Conservation (phyloP, 2,329 filamentous ascomycete species). For the Xylaria sp. region DNA sequence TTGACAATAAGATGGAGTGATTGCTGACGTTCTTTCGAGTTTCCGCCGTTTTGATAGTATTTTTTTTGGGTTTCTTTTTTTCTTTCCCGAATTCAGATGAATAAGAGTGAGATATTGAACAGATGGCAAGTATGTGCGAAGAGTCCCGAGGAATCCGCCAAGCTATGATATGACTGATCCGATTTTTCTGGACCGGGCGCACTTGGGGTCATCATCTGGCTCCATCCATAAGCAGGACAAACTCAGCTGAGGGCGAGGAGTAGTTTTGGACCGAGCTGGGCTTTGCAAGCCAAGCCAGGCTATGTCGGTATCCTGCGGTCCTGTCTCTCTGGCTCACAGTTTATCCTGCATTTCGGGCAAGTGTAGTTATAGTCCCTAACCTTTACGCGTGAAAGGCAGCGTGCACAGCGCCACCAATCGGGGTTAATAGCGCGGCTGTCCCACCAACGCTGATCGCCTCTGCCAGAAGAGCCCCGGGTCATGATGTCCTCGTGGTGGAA, state of each 20-base stretch:
- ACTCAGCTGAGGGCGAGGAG: slow-evolving; percentile 11
- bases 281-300: slow-evolving; percentile 5
- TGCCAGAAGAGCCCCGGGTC: slow-evolving; percentile 41
- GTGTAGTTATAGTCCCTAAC: slow-evolving; percentile 55
- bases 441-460: slow-evolving; percentile 52
- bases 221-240: slow-evolving; percentile 1
- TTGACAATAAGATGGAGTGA: not conserved
- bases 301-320: slow-evolving; percentile 26
- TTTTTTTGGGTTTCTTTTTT: not conserved
- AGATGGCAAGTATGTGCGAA: not conserved
- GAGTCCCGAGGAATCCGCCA: not conserved
- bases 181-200: not conserved
- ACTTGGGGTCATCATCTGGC: not conserved
- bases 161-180: not conserved
- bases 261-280: slow-evolving; percentile 7
- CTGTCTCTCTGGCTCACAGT: slow-evolving; percentile 57
- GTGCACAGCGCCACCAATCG: slow-evolving; percentile 65
- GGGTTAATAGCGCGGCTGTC: slow-evolving; percentile 52
- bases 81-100: slow-evolving; percentile 9
- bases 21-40: slow-evolving; percentile 4
- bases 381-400: slow-evolving; percentile 60
- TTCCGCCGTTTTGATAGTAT: not conserved
- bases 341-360: slow-evolving; percentile 59
- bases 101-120: not conserved
- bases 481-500: slow-evolving; percentile 63